Base-by-base conservation (phyloP, 805 yeast genomes). In the Spathaspora boniae region DNA sequence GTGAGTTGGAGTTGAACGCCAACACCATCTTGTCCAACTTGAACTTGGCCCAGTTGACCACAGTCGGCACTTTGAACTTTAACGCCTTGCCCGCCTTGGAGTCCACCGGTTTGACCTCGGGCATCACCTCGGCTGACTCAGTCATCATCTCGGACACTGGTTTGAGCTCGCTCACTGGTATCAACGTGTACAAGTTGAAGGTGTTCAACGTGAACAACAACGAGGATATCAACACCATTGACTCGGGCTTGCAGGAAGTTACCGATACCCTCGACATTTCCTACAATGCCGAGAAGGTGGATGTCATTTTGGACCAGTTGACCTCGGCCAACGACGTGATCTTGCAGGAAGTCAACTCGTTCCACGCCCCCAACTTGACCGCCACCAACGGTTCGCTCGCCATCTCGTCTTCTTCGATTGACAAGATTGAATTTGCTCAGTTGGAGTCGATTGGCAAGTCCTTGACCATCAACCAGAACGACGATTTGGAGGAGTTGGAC, bases 161-260 rank as follows among this genome's bases (percentile, higher is more conserved):
- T 49, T 72, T 85, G 58, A 72, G 72, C 54, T 65, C 81, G 33
- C 74, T 85, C 54, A 76, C 73, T 38, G 93, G 93, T 63, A 71
- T 83, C 54, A 60, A 65, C 47, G 76, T 74, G 34, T 63, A 51
- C 53, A 38, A 62, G 56, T 56, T 70, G 58, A 54, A 65, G 56
- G 59, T 57, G 34, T 81, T 82, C 69, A 72, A 91, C 72, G 76
- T 93, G 55, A 89, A 88, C 88, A 93, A 93, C 83, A 93, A 93
- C 80, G 69, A 62, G 48, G 76, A 81, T 60, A 77, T 93, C 62
- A 77, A 72, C 50, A 62, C 86, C 41, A 76, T 84, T 51, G 75
- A 82, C 58, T 80, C 91, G 35, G 78, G 77, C 45, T 75, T 91
- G 59, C 65, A 79, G 62, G 65, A 83, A 41, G 93, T 88, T 45